These are phyloP conservation scores for Myotisia sp. DNA, from an alignment of 2,329 filamentous ascomycete genomes.

Conservation along the genomic window DNA sequence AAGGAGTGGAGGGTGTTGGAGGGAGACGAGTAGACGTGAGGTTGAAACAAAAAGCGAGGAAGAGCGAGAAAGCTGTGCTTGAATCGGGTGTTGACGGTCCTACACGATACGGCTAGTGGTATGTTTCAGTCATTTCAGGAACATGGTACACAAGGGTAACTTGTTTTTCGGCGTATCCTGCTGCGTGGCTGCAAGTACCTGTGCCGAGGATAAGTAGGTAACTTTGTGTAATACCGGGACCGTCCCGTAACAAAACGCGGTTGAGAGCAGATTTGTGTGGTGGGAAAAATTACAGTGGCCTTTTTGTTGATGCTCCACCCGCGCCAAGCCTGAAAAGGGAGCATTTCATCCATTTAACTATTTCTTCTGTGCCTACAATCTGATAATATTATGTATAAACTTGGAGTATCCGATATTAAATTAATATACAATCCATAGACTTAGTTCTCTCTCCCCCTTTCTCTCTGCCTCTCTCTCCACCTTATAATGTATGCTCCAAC, in stretches of 20 bases:
- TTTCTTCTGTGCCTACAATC: no score
- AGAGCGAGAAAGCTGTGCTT: slow-evolving; percentile 17
- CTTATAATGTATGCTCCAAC: slow-evolving; percentile 26
- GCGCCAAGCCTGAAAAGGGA: no score
- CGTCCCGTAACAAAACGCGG: background rate
- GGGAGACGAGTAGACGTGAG: slow-evolving; percentile 19
- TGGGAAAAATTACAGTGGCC: slow-evolving; percentile 6
- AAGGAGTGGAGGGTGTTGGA: slow-evolving; percentile 28
- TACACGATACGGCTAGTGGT: slow-evolving; percentile 8
- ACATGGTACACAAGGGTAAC: slow-evolving; percentile 1
- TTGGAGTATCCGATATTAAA: no score
- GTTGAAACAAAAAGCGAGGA: slow-evolving; percentile 16
- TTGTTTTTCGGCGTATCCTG: background rate
- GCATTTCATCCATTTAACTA: background rate
- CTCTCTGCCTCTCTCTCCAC: background rate
- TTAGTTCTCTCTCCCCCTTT: no score
- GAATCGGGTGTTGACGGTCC: slow-evolving; percentile 10
- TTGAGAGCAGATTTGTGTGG: slow-evolving; percentile 4
- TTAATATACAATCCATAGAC: no score
- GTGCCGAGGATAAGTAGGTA: background rate
- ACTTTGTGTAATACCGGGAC: background rate
- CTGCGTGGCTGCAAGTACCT: background rate
- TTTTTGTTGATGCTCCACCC: slow-evolving; percentile 3
- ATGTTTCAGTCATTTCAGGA: slow-evolving; percentile 6
- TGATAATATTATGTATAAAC: no score